A percentile compares a stretch with the other conserved stretches of the same genome.
Evolutionary conservation across 139 green algal species (phyloP).

Genomic region (Chlamydomonas sphaeroides): DNA sequence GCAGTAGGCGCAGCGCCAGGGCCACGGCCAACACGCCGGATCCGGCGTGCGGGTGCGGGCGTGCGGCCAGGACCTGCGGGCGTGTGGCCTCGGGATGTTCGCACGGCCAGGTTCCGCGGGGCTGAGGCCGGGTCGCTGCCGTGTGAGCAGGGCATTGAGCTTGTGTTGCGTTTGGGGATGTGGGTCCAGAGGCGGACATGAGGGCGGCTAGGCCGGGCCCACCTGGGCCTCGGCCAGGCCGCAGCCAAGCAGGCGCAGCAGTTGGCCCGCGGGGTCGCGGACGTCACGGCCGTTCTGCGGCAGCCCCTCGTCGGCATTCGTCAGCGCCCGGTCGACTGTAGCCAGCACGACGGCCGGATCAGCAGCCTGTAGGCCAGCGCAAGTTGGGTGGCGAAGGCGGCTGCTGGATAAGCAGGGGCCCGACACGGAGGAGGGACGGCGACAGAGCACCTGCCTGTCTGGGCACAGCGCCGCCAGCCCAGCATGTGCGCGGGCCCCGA

Average conservation of each 20-base stretch:
- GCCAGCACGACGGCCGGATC: background rate
- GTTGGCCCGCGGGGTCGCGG: no score
- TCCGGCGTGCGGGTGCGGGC: no score
- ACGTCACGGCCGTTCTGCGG: background rate
- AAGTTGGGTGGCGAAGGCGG: background rate
- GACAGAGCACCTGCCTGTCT: no score
- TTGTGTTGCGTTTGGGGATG: background rate
- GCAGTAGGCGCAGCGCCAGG: no score
- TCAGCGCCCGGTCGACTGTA: constrained; percentile 2
- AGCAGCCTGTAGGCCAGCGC: background rate
- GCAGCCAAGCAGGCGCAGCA: no score
- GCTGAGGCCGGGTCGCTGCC: background rate
- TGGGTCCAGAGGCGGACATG: background rate
- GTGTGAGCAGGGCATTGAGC: background rate
- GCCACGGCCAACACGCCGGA: no score
- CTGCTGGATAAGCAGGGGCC: background rate
- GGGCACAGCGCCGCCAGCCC: background rate
- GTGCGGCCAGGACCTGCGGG: no score
- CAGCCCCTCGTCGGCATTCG: background rate
- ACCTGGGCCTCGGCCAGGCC: no score
- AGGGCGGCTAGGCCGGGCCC: background rate
- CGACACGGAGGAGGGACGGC: background rate
- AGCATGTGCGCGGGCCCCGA: background rate
- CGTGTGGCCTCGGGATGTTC: no score
- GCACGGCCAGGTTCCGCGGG: no score